Percentiles rank a stretch among this genome's conserved stretches.
Conservation (phyloP, 352 stramenopile genomes). For the Blastocystis sp. region DNA sequence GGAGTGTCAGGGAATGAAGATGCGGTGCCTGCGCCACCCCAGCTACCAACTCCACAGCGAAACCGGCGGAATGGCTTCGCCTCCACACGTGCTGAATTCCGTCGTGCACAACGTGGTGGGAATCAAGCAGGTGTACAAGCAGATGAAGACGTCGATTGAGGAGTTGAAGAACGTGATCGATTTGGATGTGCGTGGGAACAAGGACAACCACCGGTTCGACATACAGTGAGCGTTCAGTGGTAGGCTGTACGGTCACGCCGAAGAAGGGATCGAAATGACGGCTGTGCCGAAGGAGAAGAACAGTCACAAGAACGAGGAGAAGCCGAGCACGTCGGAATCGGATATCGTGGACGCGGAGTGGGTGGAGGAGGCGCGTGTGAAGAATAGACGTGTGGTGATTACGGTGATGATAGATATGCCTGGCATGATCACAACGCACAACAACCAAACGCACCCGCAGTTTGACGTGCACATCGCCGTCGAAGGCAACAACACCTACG, state of each 20-base stretch:
- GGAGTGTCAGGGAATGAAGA: constrained; percentile 32
- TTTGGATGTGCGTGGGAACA: constrained; percentile 32
- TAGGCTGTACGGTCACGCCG: constrained; percentile 14
- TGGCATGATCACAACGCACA: constrained; percentile 18
- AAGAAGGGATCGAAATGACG: background rate
- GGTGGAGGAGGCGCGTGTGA: background rate
- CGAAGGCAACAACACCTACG: constrained; percentile 53
- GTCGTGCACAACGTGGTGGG: constrained; percentile 5
- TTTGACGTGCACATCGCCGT: constrained; percentile 46
- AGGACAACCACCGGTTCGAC: background rate
- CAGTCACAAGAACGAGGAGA: background rate
- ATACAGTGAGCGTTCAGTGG: background rate
- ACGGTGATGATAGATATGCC: constrained; percentile 24
- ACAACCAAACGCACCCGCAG: constrained; percentile 24
- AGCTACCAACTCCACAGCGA: constrained; percentile 9
- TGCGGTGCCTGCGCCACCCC: constrained; percentile 23
- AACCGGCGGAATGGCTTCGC: background rate
- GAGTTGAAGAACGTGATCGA: constrained; percentile 67
- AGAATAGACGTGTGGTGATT: constrained; percentile 23
- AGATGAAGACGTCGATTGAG: constrained; percentile 57
- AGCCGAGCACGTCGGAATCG: constrained; percentile 32
- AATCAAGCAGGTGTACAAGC: constrained; percentile 33
- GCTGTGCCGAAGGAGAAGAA: background rate
- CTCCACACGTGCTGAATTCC: background rate
- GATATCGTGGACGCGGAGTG: constrained; percentile 12